A percentile compares a stretch with the other conserved stretches of the same genome.
phyloP scores from a whole-genome alignment of 257 asterid species.

The Phtheirospermum japonicum region DNA sequence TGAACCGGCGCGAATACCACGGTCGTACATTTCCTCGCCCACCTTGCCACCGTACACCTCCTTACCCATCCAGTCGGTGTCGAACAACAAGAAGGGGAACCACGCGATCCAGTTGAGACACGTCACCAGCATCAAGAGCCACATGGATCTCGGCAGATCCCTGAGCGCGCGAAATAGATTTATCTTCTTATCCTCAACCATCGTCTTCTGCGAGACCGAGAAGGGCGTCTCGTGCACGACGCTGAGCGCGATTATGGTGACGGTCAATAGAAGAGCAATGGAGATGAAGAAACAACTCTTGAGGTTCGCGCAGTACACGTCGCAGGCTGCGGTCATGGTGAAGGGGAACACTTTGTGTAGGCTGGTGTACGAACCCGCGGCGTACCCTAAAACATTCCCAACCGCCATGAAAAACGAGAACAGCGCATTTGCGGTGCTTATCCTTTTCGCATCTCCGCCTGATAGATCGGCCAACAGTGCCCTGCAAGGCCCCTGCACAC shows the following conservation, averaged over 20 bases:
- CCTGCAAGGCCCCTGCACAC: not conserved
- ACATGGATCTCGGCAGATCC: conserved; percentile 31
- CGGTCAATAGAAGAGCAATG: not conserved
- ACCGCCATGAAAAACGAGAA: conserved; percentile 12
- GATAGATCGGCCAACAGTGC: conserved; percentile 1
- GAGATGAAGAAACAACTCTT: conserved; percentile 9
- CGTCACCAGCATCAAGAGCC: conserved; percentile 65
- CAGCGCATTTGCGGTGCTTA: conserved; percentile 4
- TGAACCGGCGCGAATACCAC: conserved; percentile 79
- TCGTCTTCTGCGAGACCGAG: not conserved
- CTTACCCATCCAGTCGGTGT: conserved; percentile 82
- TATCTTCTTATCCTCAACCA: not conserved
- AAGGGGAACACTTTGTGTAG: not conserved
- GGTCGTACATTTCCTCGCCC: conserved; percentile 47
- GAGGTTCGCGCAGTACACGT: not conserved
- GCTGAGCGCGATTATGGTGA: not conserved
- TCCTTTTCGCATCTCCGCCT: not conserved
- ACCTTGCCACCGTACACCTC: conserved; percentile 69
- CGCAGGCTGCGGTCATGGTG: not conserved
- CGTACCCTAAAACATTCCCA: not conserved
- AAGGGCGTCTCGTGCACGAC: not conserved
- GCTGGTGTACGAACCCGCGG: not conserved
- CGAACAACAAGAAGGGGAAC: conserved; percentile 57
- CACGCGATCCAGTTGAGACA: conserved; percentile 58
- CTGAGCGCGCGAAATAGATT: not conserved